Percentiles rank a stretch among this genome's conserved stretches.
Conservation (phyloP, 2,329 filamentous ascomycete genomes). For the Fusarium sp. region DNA sequence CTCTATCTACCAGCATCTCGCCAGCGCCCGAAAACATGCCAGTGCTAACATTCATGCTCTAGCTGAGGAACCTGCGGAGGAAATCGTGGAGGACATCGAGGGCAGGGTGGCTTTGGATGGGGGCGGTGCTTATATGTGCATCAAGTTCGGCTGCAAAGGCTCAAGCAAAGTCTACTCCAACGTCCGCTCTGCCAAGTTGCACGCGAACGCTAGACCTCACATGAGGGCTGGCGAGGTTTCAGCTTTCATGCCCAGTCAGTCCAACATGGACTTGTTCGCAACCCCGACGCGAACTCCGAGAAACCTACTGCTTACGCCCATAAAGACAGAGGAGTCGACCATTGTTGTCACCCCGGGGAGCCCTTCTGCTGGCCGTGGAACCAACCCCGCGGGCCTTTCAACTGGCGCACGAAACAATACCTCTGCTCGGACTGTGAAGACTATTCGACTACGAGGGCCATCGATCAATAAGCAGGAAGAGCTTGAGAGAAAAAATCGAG, state of each 20-base stretch:
- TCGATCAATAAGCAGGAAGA: background rate
- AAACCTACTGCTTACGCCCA: background rate
- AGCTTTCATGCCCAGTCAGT: background rate
- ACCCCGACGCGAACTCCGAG: background rate
- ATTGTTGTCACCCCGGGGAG: constrained; percentile 7
- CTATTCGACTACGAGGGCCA: background rate
- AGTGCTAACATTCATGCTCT: background rate
- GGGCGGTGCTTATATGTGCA: background rate
- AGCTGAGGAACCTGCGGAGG: background rate
- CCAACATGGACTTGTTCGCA: background rate
- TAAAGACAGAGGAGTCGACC: background rate
- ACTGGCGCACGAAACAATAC: background rate
- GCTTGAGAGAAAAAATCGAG: background rate
- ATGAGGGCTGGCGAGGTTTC: background rate
- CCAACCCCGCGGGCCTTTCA: background rate
- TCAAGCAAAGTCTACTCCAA: background rate
- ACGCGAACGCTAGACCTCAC: background rate
- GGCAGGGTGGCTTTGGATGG: background rate
- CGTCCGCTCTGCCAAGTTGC: background rate
- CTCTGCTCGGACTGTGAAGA: background rate
- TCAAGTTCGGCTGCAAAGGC: background rate
- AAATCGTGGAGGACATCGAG: background rate
- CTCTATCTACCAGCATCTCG: background rate
- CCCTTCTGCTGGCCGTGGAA: constrained; percentile 26
- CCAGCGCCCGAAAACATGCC: background rate